Conservation (phyloP, 2,329 filamentous ascomycete genomes). For the Reticulascus tulasneorum region DNA sequence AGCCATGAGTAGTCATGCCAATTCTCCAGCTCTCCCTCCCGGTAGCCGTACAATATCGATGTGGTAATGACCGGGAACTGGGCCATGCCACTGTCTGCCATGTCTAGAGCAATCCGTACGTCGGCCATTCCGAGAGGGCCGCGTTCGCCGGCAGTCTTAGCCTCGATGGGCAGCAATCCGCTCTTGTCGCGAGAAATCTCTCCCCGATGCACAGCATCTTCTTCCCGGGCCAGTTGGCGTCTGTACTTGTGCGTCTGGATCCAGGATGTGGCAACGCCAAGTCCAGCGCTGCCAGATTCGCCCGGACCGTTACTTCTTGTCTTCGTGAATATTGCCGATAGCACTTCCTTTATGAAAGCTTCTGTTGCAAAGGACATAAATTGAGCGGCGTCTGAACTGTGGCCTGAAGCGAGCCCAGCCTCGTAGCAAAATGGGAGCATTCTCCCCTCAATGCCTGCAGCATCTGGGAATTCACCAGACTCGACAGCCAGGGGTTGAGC, state of each 20-base stretch:
- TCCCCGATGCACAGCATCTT: constrained; percentile 67
- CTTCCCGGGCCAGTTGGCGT: constrained; percentile 70
- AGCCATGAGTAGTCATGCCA: constrained; percentile 58
- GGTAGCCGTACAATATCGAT: constrained; percentile 64
- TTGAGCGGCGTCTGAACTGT: constrained; percentile 56
- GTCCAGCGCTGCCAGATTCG: constrained; percentile 56
- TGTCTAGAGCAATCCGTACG: constrained; percentile 68
- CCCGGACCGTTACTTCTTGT: constrained; percentile 63
- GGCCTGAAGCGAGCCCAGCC: constrained; percentile 56
- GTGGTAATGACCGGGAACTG: constrained; percentile 74
- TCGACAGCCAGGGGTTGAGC: constrained; percentile 61
- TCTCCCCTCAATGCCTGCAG: constrained; percentile 56
- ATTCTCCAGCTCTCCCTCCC: constrained; percentile 71
- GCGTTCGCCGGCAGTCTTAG: constrained; percentile 68
- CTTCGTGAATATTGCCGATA: constrained; percentile 60
- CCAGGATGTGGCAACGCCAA: constrained; percentile 63
- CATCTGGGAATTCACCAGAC: constrained; percentile 66
- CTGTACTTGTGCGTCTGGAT: constrained; percentile 78
- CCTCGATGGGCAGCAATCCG: constrained; percentile 76
- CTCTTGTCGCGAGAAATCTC: constrained; percentile 70
- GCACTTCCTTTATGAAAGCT: constrained; percentile 62
- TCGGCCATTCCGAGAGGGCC: constrained; percentile 74
- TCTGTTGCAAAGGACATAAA: constrained; percentile 64
- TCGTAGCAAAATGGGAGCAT: constrained; percentile 70
- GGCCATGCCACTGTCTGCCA: constrained; percentile 71